Conservation (phyloP, 805 yeast genomes). For the Wickerhamomyces ciferrii region DNA sequence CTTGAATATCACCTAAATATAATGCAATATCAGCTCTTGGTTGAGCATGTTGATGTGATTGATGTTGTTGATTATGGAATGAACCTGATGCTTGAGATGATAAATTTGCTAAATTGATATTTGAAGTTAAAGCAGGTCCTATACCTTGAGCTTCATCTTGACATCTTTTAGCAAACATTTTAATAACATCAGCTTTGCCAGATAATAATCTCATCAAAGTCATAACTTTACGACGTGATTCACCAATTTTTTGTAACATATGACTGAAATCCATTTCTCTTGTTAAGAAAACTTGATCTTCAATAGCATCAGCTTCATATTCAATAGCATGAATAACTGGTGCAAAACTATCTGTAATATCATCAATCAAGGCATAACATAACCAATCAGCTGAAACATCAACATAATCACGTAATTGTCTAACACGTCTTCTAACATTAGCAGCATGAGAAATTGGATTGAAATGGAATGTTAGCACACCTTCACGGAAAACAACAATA, state of each 20-base stretch:
- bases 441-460: conserved; percentile 66
- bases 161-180: conserved; percentile 93
- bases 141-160: conserved; percentile 55
- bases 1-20: conserved; percentile 93
- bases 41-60: conserved; percentile 30
- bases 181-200: conserved; percentile 94
- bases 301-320: conserved; percentile 78
- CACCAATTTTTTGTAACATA: conserved; percentile 82
- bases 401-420: conserved; percentile 74
- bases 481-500: conserved; percentile 65
- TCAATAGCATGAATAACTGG: conserved; percentile 76
- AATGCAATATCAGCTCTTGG: conserved; percentile 91
- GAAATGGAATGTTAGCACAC: conserved; percentile 65
- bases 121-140: conserved; percentile 35
- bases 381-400: conserved; percentile 79
- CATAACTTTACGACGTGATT: conserved; percentile 88
- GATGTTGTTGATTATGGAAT: conserved; percentile 7
- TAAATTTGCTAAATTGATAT: conserved; percentile 31
- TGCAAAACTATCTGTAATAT: conserved; percentile 79
- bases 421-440: conserved; percentile 75
- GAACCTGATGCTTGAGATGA: conserved; percentile 8
- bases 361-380: conserved; percentile 79
- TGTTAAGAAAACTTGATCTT: conserved; percentile 75
- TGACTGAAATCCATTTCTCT: conserved; percentile 67
- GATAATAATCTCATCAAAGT: conserved; percentile 81